A percentile compares a stretch with the other conserved stretches of the same genome.
These are phyloP conservation scores for Stephanodiscus triporus DNA, from an alignment of 108 stramenopile genomes.

Conservation along the genomic window DNA sequence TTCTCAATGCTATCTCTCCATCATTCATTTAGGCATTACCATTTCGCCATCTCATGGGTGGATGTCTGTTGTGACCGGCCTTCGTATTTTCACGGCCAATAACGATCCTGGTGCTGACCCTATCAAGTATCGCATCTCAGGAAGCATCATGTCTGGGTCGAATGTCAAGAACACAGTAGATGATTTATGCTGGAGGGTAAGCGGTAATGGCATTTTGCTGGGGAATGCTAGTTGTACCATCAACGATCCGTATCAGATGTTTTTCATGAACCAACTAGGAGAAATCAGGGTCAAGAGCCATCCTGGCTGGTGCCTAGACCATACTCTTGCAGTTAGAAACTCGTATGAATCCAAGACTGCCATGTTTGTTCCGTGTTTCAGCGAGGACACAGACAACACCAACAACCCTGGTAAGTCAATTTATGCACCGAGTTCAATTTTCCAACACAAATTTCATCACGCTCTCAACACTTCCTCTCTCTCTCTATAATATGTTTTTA, in stretches of 20 bases:
- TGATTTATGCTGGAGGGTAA: conserved; percentile 10
- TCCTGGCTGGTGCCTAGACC: conserved; percentile 9
- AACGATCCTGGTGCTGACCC: conserved; percentile 5
- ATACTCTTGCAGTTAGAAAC: background rate
- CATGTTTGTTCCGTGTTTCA: background rate
- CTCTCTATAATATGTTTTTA: too few relatives aligned
- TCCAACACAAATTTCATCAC: too few relatives aligned
- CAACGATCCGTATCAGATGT: conserved; percentile 3
- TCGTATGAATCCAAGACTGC: background rate
- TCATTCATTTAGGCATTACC: background rate
- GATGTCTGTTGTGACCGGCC: conserved; percentile 13
- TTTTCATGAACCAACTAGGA: background rate
- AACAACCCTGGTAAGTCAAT: background rate
- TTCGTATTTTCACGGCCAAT: conserved; percentile 15
- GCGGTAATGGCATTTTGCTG: background rate
- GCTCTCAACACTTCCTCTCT: background rate
- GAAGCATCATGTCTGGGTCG: background rate
- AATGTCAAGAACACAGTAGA: background rate
- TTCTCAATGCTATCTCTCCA: too few relatives aligned
- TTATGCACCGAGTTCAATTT: background rate
- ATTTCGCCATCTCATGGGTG: background rate
- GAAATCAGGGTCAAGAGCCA: background rate
- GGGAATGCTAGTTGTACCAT: conserved; percentile 3
- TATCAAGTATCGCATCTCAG: conserved; percentile 11
- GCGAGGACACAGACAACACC: too few relatives aligned